These are phyloP conservation scores for Styphnolobium japonicum DNA, from an alignment of 306 rosid species.

Conservation along the genomic window DNA sequence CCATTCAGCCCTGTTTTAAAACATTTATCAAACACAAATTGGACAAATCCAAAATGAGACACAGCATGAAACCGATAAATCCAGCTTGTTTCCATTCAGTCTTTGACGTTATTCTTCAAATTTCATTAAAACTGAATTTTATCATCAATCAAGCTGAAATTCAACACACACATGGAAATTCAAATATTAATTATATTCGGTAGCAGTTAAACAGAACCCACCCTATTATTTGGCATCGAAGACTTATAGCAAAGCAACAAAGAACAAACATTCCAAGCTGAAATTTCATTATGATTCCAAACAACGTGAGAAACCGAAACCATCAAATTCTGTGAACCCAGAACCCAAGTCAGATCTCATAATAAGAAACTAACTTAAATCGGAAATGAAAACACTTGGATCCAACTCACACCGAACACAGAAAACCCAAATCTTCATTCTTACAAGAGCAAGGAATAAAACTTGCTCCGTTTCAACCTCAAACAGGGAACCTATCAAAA, in stretches of 20 bases:
- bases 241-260: not conserved
- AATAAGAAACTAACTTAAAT: not conserved
- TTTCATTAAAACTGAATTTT: not conserved
- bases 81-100: not conserved
- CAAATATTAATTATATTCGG: not conserved
- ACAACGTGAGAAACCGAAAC: not conserved
- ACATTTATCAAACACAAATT: slow-evolving; percentile 1
- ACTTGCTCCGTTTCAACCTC: not conserved
- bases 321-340: not conserved
- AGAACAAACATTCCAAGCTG: not conserved
- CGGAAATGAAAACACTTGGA: not conserved
- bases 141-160: not conserved
- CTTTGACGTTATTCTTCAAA: not conserved
- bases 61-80: not conserved
- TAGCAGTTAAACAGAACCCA: not conserved
- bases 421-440: too few relatives aligned
- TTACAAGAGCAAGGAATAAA: not conserved
- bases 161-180: not conserved
- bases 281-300: not conserved
- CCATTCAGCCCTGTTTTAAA: too few relatives aligned
- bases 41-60: too few relatives aligned
- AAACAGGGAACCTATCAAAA: not conserved
- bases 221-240: not conserved
- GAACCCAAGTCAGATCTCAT: not conserved
- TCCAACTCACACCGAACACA: not conserved